Evolutionary conservation across 768 basidiomycete genomes (phyloP).

Genomic region (Cystofilobasidium bisporidii): DNA sequence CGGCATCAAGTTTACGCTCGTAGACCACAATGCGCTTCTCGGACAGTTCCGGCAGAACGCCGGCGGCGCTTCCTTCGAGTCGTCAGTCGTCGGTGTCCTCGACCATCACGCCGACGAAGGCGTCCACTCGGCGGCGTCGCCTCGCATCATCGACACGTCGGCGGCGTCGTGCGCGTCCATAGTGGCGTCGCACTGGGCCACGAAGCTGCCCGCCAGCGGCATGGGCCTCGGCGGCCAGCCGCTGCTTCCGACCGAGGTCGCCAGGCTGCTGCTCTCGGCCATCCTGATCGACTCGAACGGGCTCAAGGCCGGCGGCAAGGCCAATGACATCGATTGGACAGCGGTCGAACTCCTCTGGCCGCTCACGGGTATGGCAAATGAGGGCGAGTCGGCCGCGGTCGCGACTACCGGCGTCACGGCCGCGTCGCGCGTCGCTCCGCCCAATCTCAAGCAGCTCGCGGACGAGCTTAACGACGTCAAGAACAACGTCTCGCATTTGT

Average conservation of each 20-base stretch:
- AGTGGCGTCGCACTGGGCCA: conserved; percentile 48
- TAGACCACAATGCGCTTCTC: conserved; percentile 79
- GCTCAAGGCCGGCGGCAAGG: conserved; percentile 68
- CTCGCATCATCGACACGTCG: conserved; percentile 51
- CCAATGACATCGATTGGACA: conserved; percentile 52
- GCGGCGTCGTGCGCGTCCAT: conserved; percentile 71
- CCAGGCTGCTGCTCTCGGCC: conserved; percentile 66
- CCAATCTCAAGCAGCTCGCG: conserved; percentile 47
- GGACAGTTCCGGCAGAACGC: conserved; percentile 32
- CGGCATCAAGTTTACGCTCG: conserved; percentile 60
- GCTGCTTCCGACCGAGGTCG: conserved; percentile 51
- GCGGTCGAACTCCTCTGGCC: conserved; percentile 57
- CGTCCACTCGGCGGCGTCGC: conserved; percentile 50
- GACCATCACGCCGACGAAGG: conserved; percentile 90
- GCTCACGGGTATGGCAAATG: background rate
- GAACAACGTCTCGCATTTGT: conserved; percentile 55
- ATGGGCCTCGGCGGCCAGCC: conserved; percentile 50
- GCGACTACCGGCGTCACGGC: conserved; percentile 2
- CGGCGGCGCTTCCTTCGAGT: conserved; percentile 38
- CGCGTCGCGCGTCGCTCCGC: background rate
- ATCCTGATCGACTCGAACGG: conserved; percentile 82
- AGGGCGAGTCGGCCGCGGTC: background rate
- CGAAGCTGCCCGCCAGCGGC: conserved; percentile 38
- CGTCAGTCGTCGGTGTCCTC: conserved; percentile 60
- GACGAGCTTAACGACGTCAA: conserved; percentile 53